Evolutionary conservation across 1,284 basidiomycete species (phyloP), one percentile per base, ranked within the genome.

Genomic region (Leccinum huronense): DNA sequence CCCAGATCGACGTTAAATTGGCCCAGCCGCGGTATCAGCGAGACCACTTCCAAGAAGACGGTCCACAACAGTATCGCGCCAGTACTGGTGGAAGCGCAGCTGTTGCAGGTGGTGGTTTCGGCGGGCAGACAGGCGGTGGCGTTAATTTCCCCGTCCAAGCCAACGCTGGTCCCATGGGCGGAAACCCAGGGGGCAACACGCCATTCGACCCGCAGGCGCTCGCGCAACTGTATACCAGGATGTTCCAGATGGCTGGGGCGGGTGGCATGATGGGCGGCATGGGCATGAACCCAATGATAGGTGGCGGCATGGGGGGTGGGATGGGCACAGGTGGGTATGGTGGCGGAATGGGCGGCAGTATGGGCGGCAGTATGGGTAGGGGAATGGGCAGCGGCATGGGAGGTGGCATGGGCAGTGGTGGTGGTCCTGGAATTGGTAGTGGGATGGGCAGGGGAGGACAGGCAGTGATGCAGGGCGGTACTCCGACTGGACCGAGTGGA

Each of bases 1-100:
- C 57, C 16, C 55, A 97, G 93, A 95, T 98, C 70, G 95, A 98
- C 73, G 94, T 98, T 62, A 98, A 98, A 78, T 84, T 93, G 65
- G 94, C 94, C 7, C 93, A 96, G 76, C 94, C 94, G 2, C 86
- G 94, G 62, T 89, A 89, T 67, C 89, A 91, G 72, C 85, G 90
- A 36, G 90, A 92, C 71, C 82, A 80, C 23, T 80, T 78, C 70
- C 74, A 71, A 11, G 78, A 79, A 60, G 75, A 75, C 45, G 72
- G 74, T 30, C 76, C 71, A 58, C 79, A 81, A 57, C 80, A 80
- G 66, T 80, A 77, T 8, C 71, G 65, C 36, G 53, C 36, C 2
- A 54, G 45, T 59, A 34, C 56, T 13, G 64, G 66, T 9, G 68
- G 51, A 11, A 65, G 11, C 14, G 63, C 66, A 19, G 77, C 75